Conservation (phyloP, 2,329 filamentous ascomycete genomes). For the Apiospora malaysiana region DNA sequence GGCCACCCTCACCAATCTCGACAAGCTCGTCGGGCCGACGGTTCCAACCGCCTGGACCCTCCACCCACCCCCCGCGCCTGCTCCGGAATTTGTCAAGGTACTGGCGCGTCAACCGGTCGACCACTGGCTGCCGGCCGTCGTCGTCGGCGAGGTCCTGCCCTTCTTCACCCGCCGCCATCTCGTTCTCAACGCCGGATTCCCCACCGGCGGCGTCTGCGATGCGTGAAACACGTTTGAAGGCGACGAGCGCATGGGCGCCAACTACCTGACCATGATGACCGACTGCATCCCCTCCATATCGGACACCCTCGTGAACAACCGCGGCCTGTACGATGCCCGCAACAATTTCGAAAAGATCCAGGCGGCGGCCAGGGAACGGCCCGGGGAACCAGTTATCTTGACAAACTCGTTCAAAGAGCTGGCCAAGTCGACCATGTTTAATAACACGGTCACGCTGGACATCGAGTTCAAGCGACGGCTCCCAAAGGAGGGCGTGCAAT, state of each 20-base stretch:
- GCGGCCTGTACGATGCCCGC: slow-evolving; percentile 29
- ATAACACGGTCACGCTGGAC: slow-evolving; percentile 29
- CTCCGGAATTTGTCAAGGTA: slow-evolving; percentile 26
- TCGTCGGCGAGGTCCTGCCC: slow-evolving; percentile 28
- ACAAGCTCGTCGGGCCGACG: slow-evolving; percentile 26
- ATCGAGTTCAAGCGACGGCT: slow-evolving; percentile 32
- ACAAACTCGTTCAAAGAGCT: slow-evolving; percentile 25
- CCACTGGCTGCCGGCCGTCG: slow-evolving; percentile 28
- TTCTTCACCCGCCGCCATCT: slow-evolving; percentile 28
- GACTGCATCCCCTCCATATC: slow-evolving; percentile 32
- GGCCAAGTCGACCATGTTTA: slow-evolving; percentile 20
- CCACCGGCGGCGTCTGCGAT: slow-evolving; percentile 26
- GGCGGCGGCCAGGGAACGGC: slow-evolving; percentile 26
- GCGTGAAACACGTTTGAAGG: slow-evolving; percentile 29
- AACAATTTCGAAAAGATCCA: slow-evolving; percentile 14
- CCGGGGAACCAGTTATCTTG: slow-evolving; percentile 20
- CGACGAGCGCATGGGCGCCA: slow-evolving; percentile 27
- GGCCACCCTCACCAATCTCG: slow-evolving; percentile 30
- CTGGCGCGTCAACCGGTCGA: slow-evolving; percentile 25
- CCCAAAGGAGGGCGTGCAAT: slow-evolving; percentile 27
- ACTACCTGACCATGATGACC: slow-evolving; percentile 29
- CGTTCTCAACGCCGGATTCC: slow-evolving; percentile 26
- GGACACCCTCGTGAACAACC: slow-evolving; percentile 30
- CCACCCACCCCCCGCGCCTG: slow-evolving; percentile 27
- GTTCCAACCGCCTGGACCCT: slow-evolving; percentile 24